These are phyloP conservation scores for Pythium scleroteichum DNA, from an alignment of 352 stramenopile genomes.

Conservation along the genomic window DNA sequence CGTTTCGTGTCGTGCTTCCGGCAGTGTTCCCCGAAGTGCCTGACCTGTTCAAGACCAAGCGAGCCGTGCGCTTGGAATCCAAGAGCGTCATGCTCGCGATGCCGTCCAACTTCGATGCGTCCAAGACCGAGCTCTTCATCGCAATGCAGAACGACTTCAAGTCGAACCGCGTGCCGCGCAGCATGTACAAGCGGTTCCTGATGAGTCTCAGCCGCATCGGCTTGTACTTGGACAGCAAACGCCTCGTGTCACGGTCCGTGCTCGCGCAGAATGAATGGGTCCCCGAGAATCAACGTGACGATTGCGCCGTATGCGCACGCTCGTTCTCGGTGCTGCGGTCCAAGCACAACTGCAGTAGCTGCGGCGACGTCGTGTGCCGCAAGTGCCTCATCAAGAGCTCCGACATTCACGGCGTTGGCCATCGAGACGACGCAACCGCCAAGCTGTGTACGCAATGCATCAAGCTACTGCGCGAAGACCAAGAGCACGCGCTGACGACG, in stretches of 20 bases:
- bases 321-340: constrained; percentile 5
- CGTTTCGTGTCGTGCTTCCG: constrained; percentile 20
- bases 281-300: background rate
- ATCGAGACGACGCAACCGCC: no score
- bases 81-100: constrained; percentile 20
- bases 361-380: constrained; percentile 11
- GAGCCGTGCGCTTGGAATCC: constrained; percentile 8
- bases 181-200: constrained; percentile 21
- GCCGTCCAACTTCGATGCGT: constrained; percentile 4
- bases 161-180: constrained; percentile 25
- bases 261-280: no score
- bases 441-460: no score
- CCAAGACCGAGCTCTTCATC: constrained; percentile 23
- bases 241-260: no score
- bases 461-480: no score
- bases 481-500: no score
- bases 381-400: constrained; percentile 14
- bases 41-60: constrained; percentile 27
- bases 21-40: constrained; percentile 10
- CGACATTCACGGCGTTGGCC: background rate
- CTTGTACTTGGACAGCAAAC: background rate
- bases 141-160: constrained; percentile 21
- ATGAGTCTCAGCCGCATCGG: background rate
- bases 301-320: constrained; percentile 11
- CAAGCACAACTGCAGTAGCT: constrained; percentile 7